Percentiles rank a stretch among this genome's conserved stretches.
phyloP scores from a whole-genome alignment of 106 monocot genomes.

The Posidonia australis region DNA sequence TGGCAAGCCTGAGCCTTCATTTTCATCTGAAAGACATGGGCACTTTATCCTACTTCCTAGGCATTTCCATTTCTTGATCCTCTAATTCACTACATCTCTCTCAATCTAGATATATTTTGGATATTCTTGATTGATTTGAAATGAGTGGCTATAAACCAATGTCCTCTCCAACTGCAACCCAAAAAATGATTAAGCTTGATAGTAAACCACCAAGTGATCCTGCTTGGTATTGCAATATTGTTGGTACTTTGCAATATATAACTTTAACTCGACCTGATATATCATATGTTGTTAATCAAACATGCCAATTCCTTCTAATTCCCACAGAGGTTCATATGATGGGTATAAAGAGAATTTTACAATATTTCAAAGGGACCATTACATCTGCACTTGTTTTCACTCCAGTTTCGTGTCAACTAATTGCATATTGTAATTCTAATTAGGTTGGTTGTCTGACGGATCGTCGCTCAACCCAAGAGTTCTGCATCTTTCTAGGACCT shows the following conservation, averaged over 20 bases:
- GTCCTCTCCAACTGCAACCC: too few relatives aligned
- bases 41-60: too few relatives aligned
- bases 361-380: not conserved
- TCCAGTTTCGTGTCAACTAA: not conserved
- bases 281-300: not conserved
- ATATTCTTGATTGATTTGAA: too few relatives aligned
- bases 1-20: too few relatives aligned
- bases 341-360: not conserved
- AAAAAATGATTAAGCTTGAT: not conserved
- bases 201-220: not conserved
- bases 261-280: not conserved
- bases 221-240: not conserved
- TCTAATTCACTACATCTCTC: too few relatives aligned
- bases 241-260: not conserved
- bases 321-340: not conserved
- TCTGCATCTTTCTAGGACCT: not conserved
- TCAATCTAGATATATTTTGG: too few relatives aligned
- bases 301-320: not conserved
- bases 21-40: too few relatives aligned
- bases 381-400: not conserved
- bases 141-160: too few relatives aligned
- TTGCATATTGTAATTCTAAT: not conserved
- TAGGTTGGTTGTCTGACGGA: not conserved
- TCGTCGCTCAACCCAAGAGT: not conserved
- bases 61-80: too few relatives aligned